phyloP scores from a whole-genome alignment of 2,329 filamentous ascomycete genomes.

The Madurella mycetomatis region DNA sequence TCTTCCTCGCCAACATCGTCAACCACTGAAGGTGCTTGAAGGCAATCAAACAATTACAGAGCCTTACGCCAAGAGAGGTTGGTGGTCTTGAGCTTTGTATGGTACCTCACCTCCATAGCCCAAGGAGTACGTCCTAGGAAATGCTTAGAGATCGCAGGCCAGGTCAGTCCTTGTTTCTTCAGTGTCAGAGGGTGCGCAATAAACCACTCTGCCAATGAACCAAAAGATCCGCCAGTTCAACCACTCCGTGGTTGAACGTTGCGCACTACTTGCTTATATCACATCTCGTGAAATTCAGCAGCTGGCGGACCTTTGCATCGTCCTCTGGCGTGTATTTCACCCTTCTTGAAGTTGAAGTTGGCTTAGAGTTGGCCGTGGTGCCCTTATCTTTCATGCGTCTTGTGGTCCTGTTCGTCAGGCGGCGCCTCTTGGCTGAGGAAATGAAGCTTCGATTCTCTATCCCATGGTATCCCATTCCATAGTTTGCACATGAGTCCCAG shows the following conservation, averaged over 20 bases:
- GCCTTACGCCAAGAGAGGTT: too few relatives aligned
- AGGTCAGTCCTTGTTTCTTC: constrained; percentile 4
- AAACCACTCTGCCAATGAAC: too few relatives aligned
- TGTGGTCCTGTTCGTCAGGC: not conserved
- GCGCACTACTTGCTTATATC: too few relatives aligned
- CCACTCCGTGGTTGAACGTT: too few relatives aligned
- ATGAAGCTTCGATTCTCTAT: not conserved
- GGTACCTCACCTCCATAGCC: not conserved
- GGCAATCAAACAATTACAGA: too few relatives aligned
- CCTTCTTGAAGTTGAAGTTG: not conserved
- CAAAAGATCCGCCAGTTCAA: too few relatives aligned
- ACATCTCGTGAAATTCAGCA: too few relatives aligned
- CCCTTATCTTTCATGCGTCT: not conserved
- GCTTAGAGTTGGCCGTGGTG: not conserved
- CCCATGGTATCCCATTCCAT: not conserved
- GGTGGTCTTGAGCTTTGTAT: constrained; percentile 5
- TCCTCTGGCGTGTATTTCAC: constrained; percentile 1
- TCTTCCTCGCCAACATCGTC: not conserved
- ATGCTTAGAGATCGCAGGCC: constrained; percentile 9
- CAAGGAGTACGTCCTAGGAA: not conserved
- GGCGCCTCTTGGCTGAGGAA: not conserved
- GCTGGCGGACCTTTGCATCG: constrained; percentile 1
- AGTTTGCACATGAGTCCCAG: not conserved
- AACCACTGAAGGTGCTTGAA: too few relatives aligned
- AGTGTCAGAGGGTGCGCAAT: too few relatives aligned